These are phyloP conservation scores for Cryphonectria japonica DNA, from an alignment of 2,329 filamentous ascomycete genomes.

Conservation along the genomic window DNA sequence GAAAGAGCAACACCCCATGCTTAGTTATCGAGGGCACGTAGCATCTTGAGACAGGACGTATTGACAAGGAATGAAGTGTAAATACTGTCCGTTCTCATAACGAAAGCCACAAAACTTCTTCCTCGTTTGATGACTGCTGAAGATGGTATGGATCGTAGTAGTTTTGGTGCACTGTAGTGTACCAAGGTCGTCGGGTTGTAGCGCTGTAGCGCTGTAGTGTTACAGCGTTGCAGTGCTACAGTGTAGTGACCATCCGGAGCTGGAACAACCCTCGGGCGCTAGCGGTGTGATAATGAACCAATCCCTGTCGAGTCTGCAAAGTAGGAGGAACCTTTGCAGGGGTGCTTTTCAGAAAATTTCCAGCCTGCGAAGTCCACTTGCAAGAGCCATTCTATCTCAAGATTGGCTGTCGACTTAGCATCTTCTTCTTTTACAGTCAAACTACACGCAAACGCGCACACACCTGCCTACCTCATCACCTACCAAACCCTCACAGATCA, in stretches of 20 bases:
- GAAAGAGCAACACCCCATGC: neutral
- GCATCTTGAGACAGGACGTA: neutral
- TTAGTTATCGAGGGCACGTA: neutral
- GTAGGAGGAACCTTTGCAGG: neutral
- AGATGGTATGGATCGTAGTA: neutral
- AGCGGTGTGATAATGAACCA: neutral
- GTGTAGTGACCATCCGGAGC: slow-evolving; percentile 14
- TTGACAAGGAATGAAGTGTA: neutral
- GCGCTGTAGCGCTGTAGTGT: too few species aligned
- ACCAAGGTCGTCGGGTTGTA: too few species aligned
- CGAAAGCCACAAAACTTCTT: neutral
- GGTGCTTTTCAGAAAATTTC: slow-evolving; percentile 22
- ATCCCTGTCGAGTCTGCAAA: slow-evolving; percentile 1
- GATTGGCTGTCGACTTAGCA: neutral
- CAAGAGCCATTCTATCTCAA: neutral
- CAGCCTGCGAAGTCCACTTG: slow-evolving; percentile 12
- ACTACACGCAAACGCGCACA: neutral
- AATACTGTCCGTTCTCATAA: too few species aligned
- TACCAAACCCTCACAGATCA: neutral
- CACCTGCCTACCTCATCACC: neutral
- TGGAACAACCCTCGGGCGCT: slow-evolving; percentile 28
- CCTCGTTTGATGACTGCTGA: neutral
- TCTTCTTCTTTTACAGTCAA: neutral
- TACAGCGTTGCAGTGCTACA: neutral
- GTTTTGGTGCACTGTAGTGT: too few species aligned